Base-by-base conservation (phyloP, 495 filamentous ascomycete genomes). In the Trichoderma reesei region DNA sequence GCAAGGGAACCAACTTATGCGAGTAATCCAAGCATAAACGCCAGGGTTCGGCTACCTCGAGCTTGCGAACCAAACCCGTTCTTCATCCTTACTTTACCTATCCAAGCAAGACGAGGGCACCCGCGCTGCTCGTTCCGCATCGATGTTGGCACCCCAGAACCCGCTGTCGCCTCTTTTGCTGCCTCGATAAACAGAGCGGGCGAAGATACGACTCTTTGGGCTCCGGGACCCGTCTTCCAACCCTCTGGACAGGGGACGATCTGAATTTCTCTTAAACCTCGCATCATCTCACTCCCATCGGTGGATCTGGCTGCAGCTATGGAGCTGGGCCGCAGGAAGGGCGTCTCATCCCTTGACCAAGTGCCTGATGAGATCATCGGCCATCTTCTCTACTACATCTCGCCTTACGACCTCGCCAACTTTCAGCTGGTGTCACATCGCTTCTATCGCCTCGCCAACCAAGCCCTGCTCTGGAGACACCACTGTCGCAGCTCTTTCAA, bases 301-400 rank as follows among this genome's bases (percentile, higher is more conserved):
- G 14, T 48, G 16, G 44, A 48, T 48, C 44, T 2, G 18, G 14
- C 44, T 16, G 51, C 51, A 34, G 51, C 31, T 34, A 56, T 56
- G 51, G 51, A 56, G 26, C 20, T 33, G 10, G 9, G 11, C 18
- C 26, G 11, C 3, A 48, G 9, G 16, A 34, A 36, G 10, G 51
- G 18, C 51, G 26, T 14, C 37, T 60, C 61, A 41, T 75, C 75
- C 14, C 71, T 82, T 6, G 66, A 70, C 20, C 69, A 69, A 41
- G 68, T 92, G 48, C 90, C 90, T 39, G 86, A 89, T 68, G 90
- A 94, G 72, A 81, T 94, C 66, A 76, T 94, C 66, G 82, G 86
- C 69, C 80, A 85, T 20, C 85, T 93, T 64, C 74, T 92, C 62
- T 79, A 76, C 65, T 82, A 80, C 66, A 74, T 88, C 36, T 72